phyloP scores from a whole-genome alignment of 2,329 filamentous ascomycete genomes.

The Septoria linicola region DNA sequence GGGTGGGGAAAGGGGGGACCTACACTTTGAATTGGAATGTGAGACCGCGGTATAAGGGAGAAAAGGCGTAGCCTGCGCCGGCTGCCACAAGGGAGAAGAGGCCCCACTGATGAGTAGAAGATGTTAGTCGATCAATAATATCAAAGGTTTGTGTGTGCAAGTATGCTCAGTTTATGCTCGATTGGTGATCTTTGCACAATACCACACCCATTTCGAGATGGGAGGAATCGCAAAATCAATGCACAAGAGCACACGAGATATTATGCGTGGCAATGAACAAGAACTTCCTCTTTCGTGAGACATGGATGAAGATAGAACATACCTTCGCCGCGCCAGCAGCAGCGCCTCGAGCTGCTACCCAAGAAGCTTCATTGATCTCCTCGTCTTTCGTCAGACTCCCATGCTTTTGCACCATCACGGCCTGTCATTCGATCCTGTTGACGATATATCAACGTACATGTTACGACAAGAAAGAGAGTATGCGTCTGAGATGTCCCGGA shows the following conservation, averaged over 20 bases:
- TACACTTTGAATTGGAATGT: slow-evolving; percentile 78
- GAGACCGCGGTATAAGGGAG: slow-evolving; percentile 69
- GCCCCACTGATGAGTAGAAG: slow-evolving; percentile 58
- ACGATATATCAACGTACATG: too few relatives aligned
- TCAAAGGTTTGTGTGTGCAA: too few relatives aligned
- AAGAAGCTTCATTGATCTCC: slow-evolving; percentile 68
- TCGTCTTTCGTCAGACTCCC: slow-evolving; percentile 59
- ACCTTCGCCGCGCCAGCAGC: slow-evolving; percentile 39
- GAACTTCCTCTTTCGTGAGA: neutral
- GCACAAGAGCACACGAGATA: too few relatives aligned
- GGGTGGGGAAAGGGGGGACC: slow-evolving; percentile 33
- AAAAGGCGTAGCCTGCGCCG: slow-evolving; percentile 61
- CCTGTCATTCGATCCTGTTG: neutral
- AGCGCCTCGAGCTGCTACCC: slow-evolving; percentile 69
- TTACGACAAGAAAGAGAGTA: too few relatives aligned
- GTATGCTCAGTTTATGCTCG: too few relatives aligned
- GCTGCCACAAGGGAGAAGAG: slow-evolving; percentile 62
- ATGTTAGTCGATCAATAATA: neutral
- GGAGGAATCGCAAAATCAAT: too few relatives aligned
- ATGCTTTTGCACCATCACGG: slow-evolving; percentile 39
- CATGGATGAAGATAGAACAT: neutral
- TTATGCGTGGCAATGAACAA: too few relatives aligned
- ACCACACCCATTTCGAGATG: too few relatives aligned
- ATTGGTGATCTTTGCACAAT: too few relatives aligned
- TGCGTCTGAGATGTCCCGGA: too few relatives aligned